These are phyloP conservation scores for Adansonia gregorii DNA, from an alignment of 441 rosid genomes.

Conservation along the genomic window DNA sequence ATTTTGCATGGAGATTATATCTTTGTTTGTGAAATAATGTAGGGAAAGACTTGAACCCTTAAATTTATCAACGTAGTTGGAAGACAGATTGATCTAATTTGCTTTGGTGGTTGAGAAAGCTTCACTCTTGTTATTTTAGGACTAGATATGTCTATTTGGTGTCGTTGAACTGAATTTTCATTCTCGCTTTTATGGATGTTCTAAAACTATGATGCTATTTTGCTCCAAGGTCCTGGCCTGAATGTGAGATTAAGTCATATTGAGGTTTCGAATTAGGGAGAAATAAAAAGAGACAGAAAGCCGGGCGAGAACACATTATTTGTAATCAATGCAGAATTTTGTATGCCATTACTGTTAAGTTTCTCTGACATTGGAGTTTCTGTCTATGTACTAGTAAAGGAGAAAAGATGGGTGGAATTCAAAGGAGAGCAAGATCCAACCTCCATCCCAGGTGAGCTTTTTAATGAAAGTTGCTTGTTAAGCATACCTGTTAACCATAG, in stretches of 20 bases:
- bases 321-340: not conserved
- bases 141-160: not conserved
- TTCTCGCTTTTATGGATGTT: not conserved
- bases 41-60: not conserved
- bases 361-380: slow-evolving; percentile 28
- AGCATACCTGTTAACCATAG: slow-evolving; percentile 9
- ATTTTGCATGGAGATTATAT: not conserved
- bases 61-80: not conserved
- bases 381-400: slow-evolving; percentile 66
- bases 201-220: not conserved
- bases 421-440: slow-evolving; percentile 90
- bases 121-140: not conserved
- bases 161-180: not conserved
- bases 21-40: slow-evolving; percentile 8
- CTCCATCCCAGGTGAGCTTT: slow-evolving; percentile 68
- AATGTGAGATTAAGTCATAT: not conserved
- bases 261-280: not conserved
- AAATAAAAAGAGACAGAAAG: not conserved
- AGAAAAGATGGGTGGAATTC: slow-evolving; percentile 91
- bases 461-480: not conserved
- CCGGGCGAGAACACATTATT: not conserved
- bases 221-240: not conserved
- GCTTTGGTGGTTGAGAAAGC: not conserved
- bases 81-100: not conserved
- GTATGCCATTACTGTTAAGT: not conserved